phyloP scores from a whole-genome alignment of 2,329 filamentous ascomycete species.

The Pseudopyricularia cyperi region DNA sequence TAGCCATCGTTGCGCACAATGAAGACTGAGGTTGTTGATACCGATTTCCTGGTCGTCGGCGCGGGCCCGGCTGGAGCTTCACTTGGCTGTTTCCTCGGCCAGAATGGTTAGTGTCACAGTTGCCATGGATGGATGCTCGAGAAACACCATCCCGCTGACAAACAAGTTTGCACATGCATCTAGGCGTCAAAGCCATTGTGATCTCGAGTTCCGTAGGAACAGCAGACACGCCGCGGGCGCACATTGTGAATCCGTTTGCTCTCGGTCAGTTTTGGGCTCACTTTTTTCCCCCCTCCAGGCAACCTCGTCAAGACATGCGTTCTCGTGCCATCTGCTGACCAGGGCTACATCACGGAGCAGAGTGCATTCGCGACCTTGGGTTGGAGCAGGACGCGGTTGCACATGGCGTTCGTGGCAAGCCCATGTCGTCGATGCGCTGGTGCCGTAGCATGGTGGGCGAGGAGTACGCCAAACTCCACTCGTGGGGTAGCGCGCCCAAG shows the following conservation, averaged over 20 bases:
- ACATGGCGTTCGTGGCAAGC: slow-evolving; percentile 26
- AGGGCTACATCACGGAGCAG: not conserved
- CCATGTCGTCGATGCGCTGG: slow-evolving; percentile 32
- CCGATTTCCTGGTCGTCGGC: slow-evolving; percentile 34
- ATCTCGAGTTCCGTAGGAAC: slow-evolving; percentile 34
- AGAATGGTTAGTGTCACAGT: slow-evolving; percentile 23
- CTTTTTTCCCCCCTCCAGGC: slow-evolving; percentile 27
- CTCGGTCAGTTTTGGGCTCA: slow-evolving; percentile 17
- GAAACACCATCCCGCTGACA: not conserved
- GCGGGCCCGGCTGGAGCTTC: slow-evolving; percentile 40
- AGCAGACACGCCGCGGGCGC: slow-evolving; percentile 43
- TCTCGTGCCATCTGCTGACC: not conserved
- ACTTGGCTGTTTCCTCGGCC: slow-evolving; percentile 37
- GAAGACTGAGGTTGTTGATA: slow-evolving; percentile 14
- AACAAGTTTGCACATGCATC: not conserved
- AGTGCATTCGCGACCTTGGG: slow-evolving; percentile 27
- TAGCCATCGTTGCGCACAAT: not conserved
- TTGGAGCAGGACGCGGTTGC: slow-evolving; percentile 27
- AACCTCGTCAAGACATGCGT: not conserved
- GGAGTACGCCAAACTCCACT: slow-evolving; percentile 34
- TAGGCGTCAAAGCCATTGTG: slow-evolving; percentile 25
- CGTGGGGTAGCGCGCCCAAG: slow-evolving; percentile 34
- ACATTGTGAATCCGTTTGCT: slow-evolving; percentile 47
- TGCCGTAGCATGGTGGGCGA: slow-evolving; percentile 36
- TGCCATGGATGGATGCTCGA: slow-evolving; percentile 15